Evolutionary conservation across 2,329 filamentous ascomycete species (phyloP).

Genomic region (Fonsecaea erecta): DNA sequence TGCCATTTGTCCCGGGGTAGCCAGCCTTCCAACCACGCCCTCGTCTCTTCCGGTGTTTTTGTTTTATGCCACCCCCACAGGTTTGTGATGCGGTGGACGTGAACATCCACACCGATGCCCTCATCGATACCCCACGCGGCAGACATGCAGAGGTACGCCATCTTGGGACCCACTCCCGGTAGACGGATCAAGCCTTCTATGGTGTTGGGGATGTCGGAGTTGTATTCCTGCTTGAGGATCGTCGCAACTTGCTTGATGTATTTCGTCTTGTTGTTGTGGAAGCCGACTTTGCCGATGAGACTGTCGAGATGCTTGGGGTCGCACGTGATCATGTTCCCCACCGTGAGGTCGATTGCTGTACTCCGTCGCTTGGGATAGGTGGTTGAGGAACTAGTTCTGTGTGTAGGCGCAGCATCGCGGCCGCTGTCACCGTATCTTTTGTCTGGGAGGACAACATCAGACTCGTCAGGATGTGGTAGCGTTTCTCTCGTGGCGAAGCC

Average conservation of each 20-base stretch:
- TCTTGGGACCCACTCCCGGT: conserved; percentile 90
- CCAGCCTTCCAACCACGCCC: conserved; percentile 77
- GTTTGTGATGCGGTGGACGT: conserved; percentile 93
- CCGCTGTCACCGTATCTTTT: conserved; percentile 87
- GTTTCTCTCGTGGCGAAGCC: conserved; percentile 59
- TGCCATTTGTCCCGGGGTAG: conserved; percentile 83
- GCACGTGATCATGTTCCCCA: conserved; percentile 77
- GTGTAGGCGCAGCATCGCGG: conserved; percentile 79
- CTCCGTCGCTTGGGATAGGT: conserved; percentile 31
- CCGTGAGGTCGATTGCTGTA: conserved; percentile 60
- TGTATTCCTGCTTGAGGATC: conserved; percentile 71
- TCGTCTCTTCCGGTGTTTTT: conserved; percentile 79
- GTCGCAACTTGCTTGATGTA: conserved; percentile 76
- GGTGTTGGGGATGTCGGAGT: conserved; percentile 78
- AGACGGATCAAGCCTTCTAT: conserved; percentile 75
- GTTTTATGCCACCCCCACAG: conserved; percentile 90
- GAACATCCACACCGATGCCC: conserved; percentile 91
- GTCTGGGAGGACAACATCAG: conserved; percentile 93
- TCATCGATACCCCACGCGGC: conserved; percentile 71
- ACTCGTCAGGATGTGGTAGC: conserved; percentile 84
- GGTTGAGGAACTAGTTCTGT: conserved; percentile 62
- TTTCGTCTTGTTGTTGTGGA: conserved; percentile 93
- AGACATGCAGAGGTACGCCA: conserved; percentile 87
- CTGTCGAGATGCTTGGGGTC: conserved; percentile 69
- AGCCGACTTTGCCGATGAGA: conserved; percentile 82